Evolutionary conservation across 768 basidiomycete species (phyloP).

Genomic region (Mycena polygramma): DNA sequence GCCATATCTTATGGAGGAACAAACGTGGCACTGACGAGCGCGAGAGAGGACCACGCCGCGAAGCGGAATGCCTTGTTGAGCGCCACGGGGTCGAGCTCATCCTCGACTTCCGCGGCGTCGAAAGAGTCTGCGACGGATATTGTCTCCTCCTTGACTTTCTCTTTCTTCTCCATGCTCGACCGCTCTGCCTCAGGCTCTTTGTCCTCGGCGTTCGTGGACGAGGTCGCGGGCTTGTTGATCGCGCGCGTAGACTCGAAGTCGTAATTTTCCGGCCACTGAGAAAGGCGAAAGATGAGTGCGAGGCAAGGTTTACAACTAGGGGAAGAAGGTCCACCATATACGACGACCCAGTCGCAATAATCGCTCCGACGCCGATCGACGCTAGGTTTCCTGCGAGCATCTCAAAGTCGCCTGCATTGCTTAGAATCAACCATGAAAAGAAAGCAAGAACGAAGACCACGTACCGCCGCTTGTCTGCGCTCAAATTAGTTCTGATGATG

Average conservation of each 20-base stretch:
- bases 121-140: constrained; percentile 54
- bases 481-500: not conserved
- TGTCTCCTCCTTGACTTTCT: constrained; percentile 52
- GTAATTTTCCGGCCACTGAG: constrained; percentile 84
- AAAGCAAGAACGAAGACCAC: not conserved
- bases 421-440: not conserved
- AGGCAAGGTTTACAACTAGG: constrained; percentile 36
- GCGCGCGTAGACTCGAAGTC: constrained; percentile 85
- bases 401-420: constrained; percentile 54
- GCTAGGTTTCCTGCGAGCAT: constrained; percentile 95
- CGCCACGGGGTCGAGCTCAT: constrained; percentile 73
- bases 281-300: not conserved
- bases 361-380: constrained; percentile 84
- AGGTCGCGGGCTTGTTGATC: constrained; percentile 67
- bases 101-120: constrained; percentile 55
- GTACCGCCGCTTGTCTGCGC: constrained; percentile 47
- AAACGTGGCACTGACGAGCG: constrained; percentile 61
- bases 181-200: not conserved
- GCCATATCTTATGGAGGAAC: not conserved
- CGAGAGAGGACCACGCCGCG: constrained; percentile 80
- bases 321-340: constrained; percentile 59
- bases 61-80: constrained; percentile 85
- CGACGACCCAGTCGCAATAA: constrained; percentile 77
- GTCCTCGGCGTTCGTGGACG: constrained; percentile 38
- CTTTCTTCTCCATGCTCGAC: constrained; percentile 23